phyloP scores from a whole-genome alignment of 108 stramenopile species.

The Discostella pseudostelligera region DNA sequence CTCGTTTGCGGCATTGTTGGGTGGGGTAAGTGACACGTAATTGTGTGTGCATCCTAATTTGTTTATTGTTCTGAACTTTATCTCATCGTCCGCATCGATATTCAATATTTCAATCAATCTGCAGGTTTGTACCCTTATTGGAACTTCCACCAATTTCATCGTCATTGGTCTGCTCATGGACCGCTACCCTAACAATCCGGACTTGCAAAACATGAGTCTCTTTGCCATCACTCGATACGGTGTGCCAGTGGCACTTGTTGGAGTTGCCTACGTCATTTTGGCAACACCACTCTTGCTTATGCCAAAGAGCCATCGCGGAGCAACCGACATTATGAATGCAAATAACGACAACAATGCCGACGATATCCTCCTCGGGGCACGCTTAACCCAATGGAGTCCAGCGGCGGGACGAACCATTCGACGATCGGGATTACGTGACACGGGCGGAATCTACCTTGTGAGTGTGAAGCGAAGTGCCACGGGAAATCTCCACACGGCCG shows the following conservation, averaged over 20 bases:
- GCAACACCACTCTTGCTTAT: conserved; percentile 58
- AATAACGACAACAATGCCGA: conserved; percentile 21
- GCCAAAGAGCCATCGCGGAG: conserved; percentile 19
- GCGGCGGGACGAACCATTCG: conserved; percentile 62
- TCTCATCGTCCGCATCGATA: background rate
- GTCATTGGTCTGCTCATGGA: conserved; percentile 65
- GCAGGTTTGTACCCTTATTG: conserved; percentile 71
- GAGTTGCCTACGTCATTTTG: conserved; percentile 63
- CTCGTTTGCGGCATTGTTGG: conserved; percentile 75
- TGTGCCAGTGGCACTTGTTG: conserved; percentile 59
- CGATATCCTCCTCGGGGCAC: conserved; percentile 61
- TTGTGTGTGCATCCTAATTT: background rate
- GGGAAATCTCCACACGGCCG: conserved; percentile 73
- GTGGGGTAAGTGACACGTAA: conserved; percentile 42
- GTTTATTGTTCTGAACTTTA: background rate
- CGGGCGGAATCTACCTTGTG: conserved; percentile 72
- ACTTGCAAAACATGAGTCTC: conserved; percentile 48
- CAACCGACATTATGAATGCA: background rate
- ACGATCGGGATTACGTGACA: conserved; percentile 64
- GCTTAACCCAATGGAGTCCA: conserved; percentile 67
- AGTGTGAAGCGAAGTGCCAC: conserved; percentile 75
- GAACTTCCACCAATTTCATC: conserved; percentile 85
- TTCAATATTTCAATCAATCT: background rate
- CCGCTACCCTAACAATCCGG: conserved; percentile 36
- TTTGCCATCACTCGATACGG: conserved; percentile 74